Base-by-base conservation (phyloP, 768 basidiomycete genomes). In the Rubroboletus pulcherrimus region DNA sequence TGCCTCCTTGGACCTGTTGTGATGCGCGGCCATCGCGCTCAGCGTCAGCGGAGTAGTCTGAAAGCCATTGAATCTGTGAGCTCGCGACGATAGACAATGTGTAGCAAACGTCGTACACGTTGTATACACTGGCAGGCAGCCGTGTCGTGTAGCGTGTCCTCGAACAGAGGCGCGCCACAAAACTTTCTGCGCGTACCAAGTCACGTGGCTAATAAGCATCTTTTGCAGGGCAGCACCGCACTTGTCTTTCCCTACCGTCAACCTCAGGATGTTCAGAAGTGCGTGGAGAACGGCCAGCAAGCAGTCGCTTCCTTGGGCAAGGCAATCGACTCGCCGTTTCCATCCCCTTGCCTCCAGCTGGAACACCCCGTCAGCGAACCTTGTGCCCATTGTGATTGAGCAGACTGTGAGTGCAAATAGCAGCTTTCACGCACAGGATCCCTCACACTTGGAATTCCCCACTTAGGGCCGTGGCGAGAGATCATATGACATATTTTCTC, bases 401-500 rank as follows among this genome's bases (percentile, higher is more conserved):
- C 93, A 94, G 71, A 94, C 93, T 24, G 91, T 93, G 63, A 63
- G 76, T 60, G 8, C 56, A 42, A 11, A 30, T 10, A n/a, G 14
- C 54, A 29, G 39, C 53, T 35, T 60, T 55, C 54, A 38, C 11
- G 43, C 56, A 49, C 52, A 40, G 37, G 45, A 49, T 15, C 19
- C 39, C 62, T 70, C 61, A 68, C 38, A 14, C 31, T 8, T 46
- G 19, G 15, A 49, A 42, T 53, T 62, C 42, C 55, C 46, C 54
- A 49, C 49, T 4, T 61, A 91, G 89, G 89, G 88, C 44, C 81
- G 91, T 64, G 91, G 91, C 12, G 92, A 93, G 72, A 80, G 91
- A 37, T 91, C 90, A 29, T 96, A 97, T 74, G 95, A 98, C 68
- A 97, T 98, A 54, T 98, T 93, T 74, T 98, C 95, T 37, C 83